These are phyloP conservation scores for Chalciporus chontae DNA, from an alignment of 768 basidiomycete species.

Conservation along the genomic window DNA sequence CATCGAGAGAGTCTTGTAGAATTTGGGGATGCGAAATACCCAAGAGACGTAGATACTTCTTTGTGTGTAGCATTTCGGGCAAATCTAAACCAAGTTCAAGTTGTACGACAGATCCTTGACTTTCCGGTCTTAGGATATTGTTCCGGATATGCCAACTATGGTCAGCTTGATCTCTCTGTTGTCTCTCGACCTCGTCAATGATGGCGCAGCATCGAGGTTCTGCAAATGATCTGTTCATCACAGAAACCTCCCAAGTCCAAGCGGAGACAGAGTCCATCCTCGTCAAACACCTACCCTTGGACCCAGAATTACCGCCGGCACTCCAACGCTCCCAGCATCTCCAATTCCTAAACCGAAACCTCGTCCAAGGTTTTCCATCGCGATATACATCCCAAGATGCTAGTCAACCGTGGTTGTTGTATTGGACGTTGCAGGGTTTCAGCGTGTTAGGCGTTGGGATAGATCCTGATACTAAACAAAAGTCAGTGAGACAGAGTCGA, in stretches of 20 bases:
- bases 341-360: conserved; percentile 67
- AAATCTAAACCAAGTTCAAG: background rate
- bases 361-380: conserved; percentile 76
- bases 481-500: conserved; percentile 38
- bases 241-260: conserved; percentile 61
- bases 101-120: too few relatives aligned
- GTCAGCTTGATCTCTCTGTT: background rate
- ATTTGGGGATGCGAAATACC: background rate
- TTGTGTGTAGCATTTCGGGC: background rate
- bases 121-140: background rate
- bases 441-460: conserved; percentile 73
- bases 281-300: conserved; percentile 47
- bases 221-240: conserved; percentile 58
- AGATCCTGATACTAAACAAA: conserved; percentile 73
- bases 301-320: conserved; percentile 26
- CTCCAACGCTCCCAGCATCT: conserved; percentile 68
- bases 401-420: conserved; percentile 92
- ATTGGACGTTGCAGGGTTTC: conserved; percentile 88
- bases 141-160: background rate
- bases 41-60: background rate
- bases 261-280: conserved; percentile 64
- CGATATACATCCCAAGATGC: conserved; percentile 86
- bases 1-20: conserved; percentile 63
- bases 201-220: conserved; percentile 29
- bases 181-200: background rate